Evolutionary conservation across 805 yeast species (phyloP).

Genomic region (Pichia rugopelliculosa): DNA sequence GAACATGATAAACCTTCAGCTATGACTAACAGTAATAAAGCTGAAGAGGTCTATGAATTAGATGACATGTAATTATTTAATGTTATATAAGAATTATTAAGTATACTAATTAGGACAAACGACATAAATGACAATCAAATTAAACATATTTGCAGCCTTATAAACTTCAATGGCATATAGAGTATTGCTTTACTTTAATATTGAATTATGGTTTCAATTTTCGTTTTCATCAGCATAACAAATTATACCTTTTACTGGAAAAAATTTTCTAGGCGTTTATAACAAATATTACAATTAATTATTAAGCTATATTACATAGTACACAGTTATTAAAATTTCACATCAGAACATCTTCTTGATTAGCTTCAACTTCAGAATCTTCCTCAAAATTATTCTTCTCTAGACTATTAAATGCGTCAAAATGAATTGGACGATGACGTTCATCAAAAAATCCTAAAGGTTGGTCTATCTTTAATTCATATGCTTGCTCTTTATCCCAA

Average conservation of each 20-base stretch:
- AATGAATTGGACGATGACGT: conserved; percentile 83
- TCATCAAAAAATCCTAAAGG: conserved; percentile 84
- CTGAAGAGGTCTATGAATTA: background rate
- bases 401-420: conserved; percentile 61
- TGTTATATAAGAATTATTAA: background rate
- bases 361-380: conserved; percentile 8
- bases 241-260: too few species aligned
- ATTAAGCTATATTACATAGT: too few species aligned
- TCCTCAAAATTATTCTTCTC: conserved; percentile 29
- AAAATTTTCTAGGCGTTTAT: too few species aligned
- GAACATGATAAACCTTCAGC: conserved; percentile 23
- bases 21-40: background rate
- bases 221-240: too few species aligned
- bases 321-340: background rate
- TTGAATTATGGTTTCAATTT: too few species aligned
- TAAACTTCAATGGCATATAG: too few species aligned
- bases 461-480: conserved; percentile 60
- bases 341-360: conserved; percentile 11
- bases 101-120: too few species aligned
- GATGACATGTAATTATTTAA: background rate
- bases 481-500: conserved; percentile 59
- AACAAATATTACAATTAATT: too few species aligned
- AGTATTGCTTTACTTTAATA: too few species aligned
- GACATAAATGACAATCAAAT: too few species aligned
- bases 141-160: too few species aligned